phyloP scores from a whole-genome alignment of 192 early-diverging fungal species.

The Diversispora epigaea region DNA sequence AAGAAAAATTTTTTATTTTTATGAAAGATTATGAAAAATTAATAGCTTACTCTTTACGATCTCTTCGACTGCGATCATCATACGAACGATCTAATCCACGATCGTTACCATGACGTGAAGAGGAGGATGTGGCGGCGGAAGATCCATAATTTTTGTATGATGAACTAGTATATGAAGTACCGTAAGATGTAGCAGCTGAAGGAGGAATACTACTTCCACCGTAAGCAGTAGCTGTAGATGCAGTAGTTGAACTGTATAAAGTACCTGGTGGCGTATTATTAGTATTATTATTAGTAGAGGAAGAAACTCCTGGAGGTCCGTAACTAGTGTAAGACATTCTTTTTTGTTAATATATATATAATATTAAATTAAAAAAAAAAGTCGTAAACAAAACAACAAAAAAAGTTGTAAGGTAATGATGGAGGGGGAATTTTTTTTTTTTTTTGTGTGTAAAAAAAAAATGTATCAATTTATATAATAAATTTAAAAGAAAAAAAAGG shows the following conservation, averaged over 20 bases:
- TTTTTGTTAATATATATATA: background rate
- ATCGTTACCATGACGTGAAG: constrained; percentile 35
- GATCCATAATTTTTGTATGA: constrained; percentile 38
- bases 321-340: constrained; percentile 36
- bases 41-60: constrained; percentile 56
- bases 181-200: constrained; percentile 33
- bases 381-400: too few species aligned
- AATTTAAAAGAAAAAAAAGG: too few species aligned
- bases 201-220: background rate
- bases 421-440: too few species aligned
- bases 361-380: too few species aligned
- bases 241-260: constrained; percentile 1
- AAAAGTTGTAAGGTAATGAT: too few species aligned
- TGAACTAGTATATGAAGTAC: constrained; percentile 32
- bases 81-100: constrained; percentile 63
- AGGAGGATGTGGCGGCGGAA: constrained; percentile 32
- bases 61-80: constrained; percentile 62
- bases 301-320: constrained; percentile 30
- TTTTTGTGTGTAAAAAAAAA: too few species aligned
- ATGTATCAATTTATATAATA: too few species aligned
- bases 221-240: constrained; percentile 6
- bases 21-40: background rate
- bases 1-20: background rate
- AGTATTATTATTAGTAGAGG: too few species aligned
- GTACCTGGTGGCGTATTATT: constrained; percentile 31